Evolutionary conservation across 163 green algal species (phyloP), one percentile per base, ranked within the genome.

Genomic region (Volvox carteri): DNA sequence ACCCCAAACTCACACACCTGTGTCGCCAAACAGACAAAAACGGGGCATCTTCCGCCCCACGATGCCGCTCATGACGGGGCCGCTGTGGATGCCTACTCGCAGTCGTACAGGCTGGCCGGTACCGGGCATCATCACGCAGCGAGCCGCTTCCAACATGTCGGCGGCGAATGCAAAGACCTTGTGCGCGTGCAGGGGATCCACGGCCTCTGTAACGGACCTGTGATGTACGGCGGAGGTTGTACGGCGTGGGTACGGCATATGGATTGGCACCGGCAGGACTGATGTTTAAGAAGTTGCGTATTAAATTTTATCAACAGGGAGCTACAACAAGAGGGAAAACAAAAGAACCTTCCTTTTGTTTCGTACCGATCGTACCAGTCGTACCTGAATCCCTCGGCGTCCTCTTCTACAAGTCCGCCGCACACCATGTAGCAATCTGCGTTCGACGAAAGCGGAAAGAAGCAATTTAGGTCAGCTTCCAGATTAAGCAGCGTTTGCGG

Each of bases 11-110:
- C 41, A 6, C 73, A n/a, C 46, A 80, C 78, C 56, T 11, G 75
- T 88, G 48, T 88, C 83, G 1, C 89, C 89, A 39, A 92, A 90
- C 5, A 92, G 60, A 68, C 89, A 92, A 84, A 86, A 92, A 7
- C 89, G 67, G 18, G 89, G 74, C 41, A 86, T 73, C 70, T 90
- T 90, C 42, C 54, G 54, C n/a, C 84, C 84, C 72, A 89, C 84
- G 37, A 89, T 74, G 72, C 83, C 84, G 52, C 84, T 89, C 68
- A 89, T 76, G 50, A 86, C 87, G 25, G 85, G 54, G 2, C 91
- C 91, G 21, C 46, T 85, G 84, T 90, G 85, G 8, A 90, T n/a
- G 18, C 85, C 85, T 41, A 90, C 72, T 11, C 90, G 78, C 65
- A 93, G 41, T 86, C 65, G 25, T 48, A 91, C 74, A 2, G 84